phyloP scores from a whole-genome alignment of 2,329 filamentous ascomycete species.

The Pezicula rhizophila region DNA sequence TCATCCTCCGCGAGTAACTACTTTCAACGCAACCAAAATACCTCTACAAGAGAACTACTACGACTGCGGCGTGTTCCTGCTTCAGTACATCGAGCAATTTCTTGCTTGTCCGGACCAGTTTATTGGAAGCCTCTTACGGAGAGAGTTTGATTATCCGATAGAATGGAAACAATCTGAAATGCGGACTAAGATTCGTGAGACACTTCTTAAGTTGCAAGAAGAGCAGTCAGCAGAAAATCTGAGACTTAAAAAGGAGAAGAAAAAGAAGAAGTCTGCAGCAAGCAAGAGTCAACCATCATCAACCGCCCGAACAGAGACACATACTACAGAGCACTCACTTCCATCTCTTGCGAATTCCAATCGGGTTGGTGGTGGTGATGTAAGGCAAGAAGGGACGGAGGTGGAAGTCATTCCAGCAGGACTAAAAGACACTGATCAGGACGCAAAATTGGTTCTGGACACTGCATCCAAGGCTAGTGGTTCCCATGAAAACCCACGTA shows the following conservation, averaged over 20 bases:
- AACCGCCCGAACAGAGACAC: background rate
- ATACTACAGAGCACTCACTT: too few species aligned
- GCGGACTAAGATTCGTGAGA: slow-evolving; percentile 57
- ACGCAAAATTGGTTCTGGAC: too few species aligned
- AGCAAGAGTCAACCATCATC: background rate
- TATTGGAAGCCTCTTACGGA: slow-evolving; percentile 57
- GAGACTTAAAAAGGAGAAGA: slow-evolving; percentile 1
- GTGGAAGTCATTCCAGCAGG: too few species aligned
- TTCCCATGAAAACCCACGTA: background rate
- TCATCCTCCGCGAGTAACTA: slow-evolving; percentile 27
- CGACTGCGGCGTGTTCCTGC: slow-evolving; percentile 83
- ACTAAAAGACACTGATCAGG: too few species aligned
- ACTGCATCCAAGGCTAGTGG: background rate
- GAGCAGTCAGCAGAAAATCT: slow-evolving; percentile 35
- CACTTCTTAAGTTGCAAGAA: slow-evolving; percentile 57
- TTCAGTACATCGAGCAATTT: slow-evolving; percentile 81
- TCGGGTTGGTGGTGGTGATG: too few species aligned
- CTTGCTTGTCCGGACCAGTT: slow-evolving; percentile 68
- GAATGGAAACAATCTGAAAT: slow-evolving; percentile 50
- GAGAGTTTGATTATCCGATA: slow-evolving; percentile 43
- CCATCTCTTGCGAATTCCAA: too few species aligned
- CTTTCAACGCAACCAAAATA: slow-evolving; percentile 67
- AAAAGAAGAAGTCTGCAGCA: background rate
- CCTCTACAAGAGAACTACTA: slow-evolving; percentile 78
- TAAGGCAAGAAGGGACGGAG: too few species aligned